Evolutionary conservation across 306 rosid genomes (phyloP), one percentile per base, ranked within the genome.

Genomic region (Erythrophleum fordii): DNA sequence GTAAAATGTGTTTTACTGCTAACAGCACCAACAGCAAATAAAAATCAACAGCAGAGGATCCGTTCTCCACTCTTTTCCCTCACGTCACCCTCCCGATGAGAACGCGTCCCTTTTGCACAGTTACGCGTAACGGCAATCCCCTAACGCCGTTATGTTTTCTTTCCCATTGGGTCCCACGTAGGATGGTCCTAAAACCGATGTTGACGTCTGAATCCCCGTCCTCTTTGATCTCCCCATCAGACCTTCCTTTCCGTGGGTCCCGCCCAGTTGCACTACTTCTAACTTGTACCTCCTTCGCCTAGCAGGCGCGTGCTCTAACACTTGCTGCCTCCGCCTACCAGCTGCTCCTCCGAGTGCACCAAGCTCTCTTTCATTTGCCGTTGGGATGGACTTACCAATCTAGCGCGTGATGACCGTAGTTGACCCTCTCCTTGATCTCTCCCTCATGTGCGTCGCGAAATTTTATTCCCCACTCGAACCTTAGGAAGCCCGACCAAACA

Each of bases 101-200:
- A 75, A 69, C 52, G 77, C 45, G 82, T 52, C 80, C 69, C 76
- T 41, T 67, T 66, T 60, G 6, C 65, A 78, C 85, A 70, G 75
- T 70, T 74, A 68, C 44, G 64, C 72, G 37, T 11, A 81, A 77
- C 80, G 76, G 80, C 68, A 55, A 23, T 49, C 5, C 71, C 12
- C 69, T 66, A 76, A 76, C 77, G 53, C 76, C 59, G 59, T 52
- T 2, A n/a, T n/a, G n/a, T n/a, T n/a, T n/a, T n/a, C n/a, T 75
- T 14, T 61, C 23, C 37, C 18, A 0, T 79, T 82, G 88, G 89
- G 84, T 64, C 93, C 89, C 89, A 53, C 75, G 51, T 42, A 10
- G 67, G 88, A 82, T 81, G 88, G 85, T 90, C 88, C 94, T 84
- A 81, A 90, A 84, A 77, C 31, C 82, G 81, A 86, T 73, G 90